A percentile compares a stretch with the other conserved stretches of the same genome.
phyloP scores from a whole-genome alignment of 805 yeast genomes.

The Komagataella pastoris region DNA sequence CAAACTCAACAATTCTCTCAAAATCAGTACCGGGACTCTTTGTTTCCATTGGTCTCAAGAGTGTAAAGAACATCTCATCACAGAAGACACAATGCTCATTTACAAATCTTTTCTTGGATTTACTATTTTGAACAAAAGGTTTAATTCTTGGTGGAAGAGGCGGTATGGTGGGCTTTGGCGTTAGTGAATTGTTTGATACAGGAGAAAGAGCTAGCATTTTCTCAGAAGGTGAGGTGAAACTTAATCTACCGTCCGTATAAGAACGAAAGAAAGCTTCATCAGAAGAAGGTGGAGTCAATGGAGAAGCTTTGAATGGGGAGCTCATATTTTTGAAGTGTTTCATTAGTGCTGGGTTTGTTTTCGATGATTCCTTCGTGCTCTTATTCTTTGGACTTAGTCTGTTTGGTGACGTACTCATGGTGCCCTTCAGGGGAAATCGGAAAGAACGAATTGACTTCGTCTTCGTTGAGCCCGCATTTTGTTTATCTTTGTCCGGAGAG shows the following conservation, averaged over 20 bases:
- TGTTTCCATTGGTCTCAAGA: not conserved
- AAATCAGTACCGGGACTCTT: not conserved
- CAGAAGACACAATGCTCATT: not conserved
- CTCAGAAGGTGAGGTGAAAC: not conserved
- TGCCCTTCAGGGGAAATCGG: not conserved
- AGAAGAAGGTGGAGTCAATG: not conserved
- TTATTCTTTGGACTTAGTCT: not conserved
- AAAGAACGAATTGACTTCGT: not conserved
- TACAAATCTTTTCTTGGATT: not conserved
- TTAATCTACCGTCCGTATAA: not conserved
- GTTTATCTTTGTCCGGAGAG: not conserved
- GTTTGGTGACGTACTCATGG: not conserved
- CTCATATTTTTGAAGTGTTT: not conserved
- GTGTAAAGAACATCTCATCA: not conserved
- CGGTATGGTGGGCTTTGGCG: not conserved
- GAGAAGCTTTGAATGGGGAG: not conserved
- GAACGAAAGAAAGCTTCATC: not conserved
- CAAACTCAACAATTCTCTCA: not conserved
- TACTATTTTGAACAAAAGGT: not conserved
- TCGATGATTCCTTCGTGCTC: not conserved
- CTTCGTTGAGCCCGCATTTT: not conserved
- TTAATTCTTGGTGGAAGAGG: not conserved
- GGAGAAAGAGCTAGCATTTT: not conserved
- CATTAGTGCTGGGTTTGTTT: not conserved
- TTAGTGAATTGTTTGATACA: not conserved